These are phyloP conservation scores for Dioscorea dumetorum DNA, from an alignment of 106 monocot genomes.

Conservation along the genomic window DNA sequence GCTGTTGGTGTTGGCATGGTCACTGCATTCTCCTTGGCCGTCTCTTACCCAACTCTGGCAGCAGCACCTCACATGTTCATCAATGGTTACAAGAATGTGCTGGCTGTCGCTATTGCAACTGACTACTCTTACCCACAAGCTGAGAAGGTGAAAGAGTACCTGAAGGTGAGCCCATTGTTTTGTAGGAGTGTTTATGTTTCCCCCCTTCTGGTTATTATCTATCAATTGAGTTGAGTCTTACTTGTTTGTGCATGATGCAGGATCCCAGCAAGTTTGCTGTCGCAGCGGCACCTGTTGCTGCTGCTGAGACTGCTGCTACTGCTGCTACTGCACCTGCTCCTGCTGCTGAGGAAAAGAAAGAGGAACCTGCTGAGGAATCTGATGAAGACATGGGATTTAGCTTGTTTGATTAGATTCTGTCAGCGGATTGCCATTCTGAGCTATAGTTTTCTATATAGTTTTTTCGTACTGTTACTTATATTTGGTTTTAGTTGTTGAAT, in stretches of 20 bases:
- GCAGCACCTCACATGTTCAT: conserved; percentile 90
- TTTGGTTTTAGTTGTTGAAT: too few species aligned
- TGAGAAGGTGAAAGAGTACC: conserved; percentile 72
- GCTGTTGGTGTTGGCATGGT: conserved; percentile 65
- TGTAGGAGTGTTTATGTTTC: too few species aligned
- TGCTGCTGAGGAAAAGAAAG: conserved; percentile 68
- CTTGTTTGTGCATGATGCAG: conserved; percentile 17
- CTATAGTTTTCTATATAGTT: too few species aligned
- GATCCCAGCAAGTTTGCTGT: conserved; percentile 91
- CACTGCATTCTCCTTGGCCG: conserved; percentile 53
- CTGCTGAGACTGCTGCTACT: conserved; percentile 11
- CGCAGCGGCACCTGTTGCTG: conserved; percentile 34
- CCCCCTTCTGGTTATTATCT: too few species aligned
- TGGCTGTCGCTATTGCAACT: conserved; percentile 67
- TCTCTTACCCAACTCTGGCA: conserved; percentile 66
- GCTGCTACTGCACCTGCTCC: conserved; percentile 27
- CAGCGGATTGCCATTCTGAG: too few species aligned
- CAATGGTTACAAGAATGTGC: conserved; percentile 84
- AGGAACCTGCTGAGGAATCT: conserved; percentile 68
- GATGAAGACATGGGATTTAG: conserved; percentile 79
- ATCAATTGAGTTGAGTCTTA: too few species aligned
- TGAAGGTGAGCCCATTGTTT: conserved; percentile 41
- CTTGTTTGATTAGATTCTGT: conserved; percentile 49
- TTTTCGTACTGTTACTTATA: too few species aligned
- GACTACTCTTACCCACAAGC: conserved; percentile 84